Evolutionary conservation across 768 basidiomycete genomes (phyloP), one percentile per base, ranked within the genome.

Genomic region (Lactarius trivialis): DNA sequence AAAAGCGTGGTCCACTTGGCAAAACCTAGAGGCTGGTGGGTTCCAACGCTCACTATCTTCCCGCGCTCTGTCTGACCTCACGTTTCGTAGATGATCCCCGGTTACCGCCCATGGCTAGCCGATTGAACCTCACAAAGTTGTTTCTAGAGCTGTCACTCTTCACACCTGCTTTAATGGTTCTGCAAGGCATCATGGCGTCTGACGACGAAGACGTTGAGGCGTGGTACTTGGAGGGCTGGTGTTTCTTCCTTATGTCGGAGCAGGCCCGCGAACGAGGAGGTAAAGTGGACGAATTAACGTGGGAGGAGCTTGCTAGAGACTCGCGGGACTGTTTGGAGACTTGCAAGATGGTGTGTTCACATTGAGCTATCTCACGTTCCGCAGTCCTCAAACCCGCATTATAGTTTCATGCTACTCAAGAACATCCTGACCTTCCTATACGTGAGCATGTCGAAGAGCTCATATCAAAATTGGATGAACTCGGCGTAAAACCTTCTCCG

Each of bases 201-300:
- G 92, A 95, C 72, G 90, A 93, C 66, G 81, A 91, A 70, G 88
- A 91, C 57, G 86, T 93, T 14, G 93, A 95, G 68, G 93, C 87
- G 1, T 95, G 93, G 86, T 96, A 96, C 70, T 82, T 96, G 32
- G 93, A 95, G 73, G 93, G 93, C 57, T 97, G 93, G 93, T 88
- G 89, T 66, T 93, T 91, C 78, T 92, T 85, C 76, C 76, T 95
- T 51, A 85, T 90, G 82, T 82, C 85, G 0, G 87, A 89, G 71
- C 82, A 86, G 63, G 83, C 83, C 8, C 79, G 82, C 63, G 84
- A 87, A 67, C 80, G 74, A 14, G 79, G 78, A 21, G 79, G 73
- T 39, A 70, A 67, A 19, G 63, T 77, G 5, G 77, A 73, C 37
- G 83, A 80, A 19, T 68, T 88, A 65, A 81, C 81, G 4, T 89